Conservation (phyloP, 768 basidiomycete species). For the Psilocybe azurescens region DNA sequence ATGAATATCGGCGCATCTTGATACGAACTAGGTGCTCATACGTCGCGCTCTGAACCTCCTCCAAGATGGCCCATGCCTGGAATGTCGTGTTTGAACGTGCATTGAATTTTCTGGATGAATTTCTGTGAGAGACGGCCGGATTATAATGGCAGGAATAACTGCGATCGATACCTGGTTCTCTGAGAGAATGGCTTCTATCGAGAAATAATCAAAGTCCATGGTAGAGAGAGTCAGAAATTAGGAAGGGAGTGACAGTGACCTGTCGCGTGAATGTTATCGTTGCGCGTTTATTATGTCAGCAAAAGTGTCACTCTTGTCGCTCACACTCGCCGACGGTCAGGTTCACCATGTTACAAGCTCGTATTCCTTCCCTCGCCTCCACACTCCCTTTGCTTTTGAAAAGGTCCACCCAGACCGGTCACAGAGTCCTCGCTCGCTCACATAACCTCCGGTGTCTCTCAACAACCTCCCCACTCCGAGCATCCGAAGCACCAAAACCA, state of each 20-base stretch:
- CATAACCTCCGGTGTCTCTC: not conserved
- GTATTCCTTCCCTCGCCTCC: constrained; percentile 6
- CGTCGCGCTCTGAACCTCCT: constrained; percentile 85
- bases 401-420: not conserved
- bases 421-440: not conserved
- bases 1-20: not conserved
- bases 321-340: no score
- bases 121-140: not conserved
- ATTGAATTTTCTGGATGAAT: constrained; percentile 80
- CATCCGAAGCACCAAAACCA: constrained; percentile 6
- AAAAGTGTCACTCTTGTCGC: not conserved
- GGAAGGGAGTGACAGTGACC: constrained; percentile 15
- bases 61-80: constrained; percentile 89
- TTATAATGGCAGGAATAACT: not conserved
- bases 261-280: constrained; percentile 12
- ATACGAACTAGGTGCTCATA: constrained; percentile 37
- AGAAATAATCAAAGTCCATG: constrained; percentile 95
- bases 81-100: constrained; percentile 88
- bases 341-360: constrained; percentile 18
- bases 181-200: constrained; percentile 87
- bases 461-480: constrained; percentile 10
- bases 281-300: constrained; percentile 19
- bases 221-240: constrained; percentile 3
- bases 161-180: constrained; percentile 74
- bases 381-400: not conserved